Evolutionary conservation across 1,139 yeast genomes (phyloP), one percentile per base, ranked within the genome.

Genomic region (Yamadazyma sp.): DNA sequence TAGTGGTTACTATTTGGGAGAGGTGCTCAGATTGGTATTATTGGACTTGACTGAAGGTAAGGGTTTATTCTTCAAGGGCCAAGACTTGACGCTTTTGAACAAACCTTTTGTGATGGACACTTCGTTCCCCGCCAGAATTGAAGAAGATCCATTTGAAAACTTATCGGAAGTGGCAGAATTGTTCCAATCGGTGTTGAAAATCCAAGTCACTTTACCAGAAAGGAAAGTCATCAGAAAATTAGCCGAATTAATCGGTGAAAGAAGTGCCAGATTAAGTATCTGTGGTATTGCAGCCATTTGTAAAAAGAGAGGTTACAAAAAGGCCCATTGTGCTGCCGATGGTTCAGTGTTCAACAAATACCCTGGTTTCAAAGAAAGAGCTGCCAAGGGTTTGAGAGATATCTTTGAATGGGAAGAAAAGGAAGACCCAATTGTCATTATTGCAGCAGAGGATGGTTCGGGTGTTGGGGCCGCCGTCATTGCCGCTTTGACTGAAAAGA

Each of bases 381-480:
- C 96, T 29, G 95, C 95, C 37, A 75, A 78, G 59, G 97, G 88
- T 41, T 77, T 92, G 59, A 82, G 84, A 63, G 97, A 89, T 59
- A 86, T 92, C 51, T 87, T 89, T 61, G 92, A 76, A 50, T 90
- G 97, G 96, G 71, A 74, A 29, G 57, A 59, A 34, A 64, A 66
- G 39, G 80, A 82, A 48, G 80, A 82, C 47, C 97, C 97, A 48
- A 80, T 92, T 57, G 65, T 72, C 47, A 78, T 90, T 54, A 86
- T 86, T 30, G 85, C 90, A 40, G 97, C 98, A 47, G 97, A 90
- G 67, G 98, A 92, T 69, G 98, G 98, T 52, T 83, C 95, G 39
- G 98, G 97, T 67, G 97, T 86, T 31, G 97, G 97, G 57, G 97
- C 97, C 39, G 98, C 97, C 36, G 78, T 92, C 52, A 90, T 90